Percentiles rank a stretch among this genome's conserved stretches.
Evolutionary conservation across 371 early-diverging fungal genomes (phyloP).

Genomic region (Fennellomyces sp.): DNA sequence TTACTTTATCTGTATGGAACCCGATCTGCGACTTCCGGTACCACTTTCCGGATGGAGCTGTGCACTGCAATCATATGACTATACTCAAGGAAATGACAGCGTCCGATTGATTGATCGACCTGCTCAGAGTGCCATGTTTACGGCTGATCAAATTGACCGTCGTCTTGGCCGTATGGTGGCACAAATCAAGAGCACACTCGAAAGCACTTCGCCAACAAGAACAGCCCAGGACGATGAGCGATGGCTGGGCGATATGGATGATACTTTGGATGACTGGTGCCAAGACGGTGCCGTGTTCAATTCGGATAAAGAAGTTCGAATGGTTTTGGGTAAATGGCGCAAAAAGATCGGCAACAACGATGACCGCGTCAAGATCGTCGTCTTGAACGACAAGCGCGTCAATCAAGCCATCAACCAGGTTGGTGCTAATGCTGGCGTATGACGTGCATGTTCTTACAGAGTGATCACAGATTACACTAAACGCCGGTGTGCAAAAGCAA

Average conservation of each 20-base stretch:
- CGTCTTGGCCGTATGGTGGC: constrained; percentile 45
- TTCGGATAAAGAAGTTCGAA: constrained; percentile 30
- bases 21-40: constrained; percentile 30
- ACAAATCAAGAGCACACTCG: constrained; percentile 30
- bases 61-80: constrained; percentile 19
- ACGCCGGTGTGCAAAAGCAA: constrained; percentile 51
- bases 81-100: constrained; percentile 14
- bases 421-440: not conserved
- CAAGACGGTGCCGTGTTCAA: constrained; percentile 34
- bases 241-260: constrained; percentile 52
- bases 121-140: constrained; percentile 39
- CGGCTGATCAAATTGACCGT: constrained; percentile 34
- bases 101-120: constrained; percentile 29
- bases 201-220: not conserved
- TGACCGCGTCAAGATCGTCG: constrained; percentile 50
- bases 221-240: constrained; percentile 32
- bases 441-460: not conserved
- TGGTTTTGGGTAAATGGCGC: constrained; percentile 48
- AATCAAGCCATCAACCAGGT: constrained; percentile 45
- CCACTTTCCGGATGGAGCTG: constrained; percentile 46
- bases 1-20: constrained; percentile 43
- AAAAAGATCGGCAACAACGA: constrained; percentile 49
- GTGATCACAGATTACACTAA: constrained; percentile 36
- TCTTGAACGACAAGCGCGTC: constrained; percentile 52
- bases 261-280: constrained; percentile 50